Evolutionary conservation across 2,329 filamentous ascomycete genomes (phyloP).

Genomic region (Colletotrichum gigasporum): DNA sequence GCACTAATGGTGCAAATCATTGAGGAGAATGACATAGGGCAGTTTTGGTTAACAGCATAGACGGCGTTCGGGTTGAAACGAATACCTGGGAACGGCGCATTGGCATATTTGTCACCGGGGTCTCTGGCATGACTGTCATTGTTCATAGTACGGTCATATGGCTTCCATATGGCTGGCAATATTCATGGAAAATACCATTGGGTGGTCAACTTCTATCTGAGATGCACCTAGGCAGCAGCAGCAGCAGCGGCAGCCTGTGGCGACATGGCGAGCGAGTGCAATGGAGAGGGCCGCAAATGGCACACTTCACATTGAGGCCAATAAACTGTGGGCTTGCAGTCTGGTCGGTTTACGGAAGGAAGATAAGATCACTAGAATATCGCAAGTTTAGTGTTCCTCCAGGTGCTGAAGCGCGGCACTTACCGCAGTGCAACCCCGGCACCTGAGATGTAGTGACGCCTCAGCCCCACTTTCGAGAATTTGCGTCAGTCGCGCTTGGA

Average conservation of each 20-base stretch:
- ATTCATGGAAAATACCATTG: conserved; percentile 8
- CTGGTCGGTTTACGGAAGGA: too few species aligned
- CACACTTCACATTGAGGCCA: too few species aligned
- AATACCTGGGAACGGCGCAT: conserved; percentile 29
- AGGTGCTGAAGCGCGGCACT: too few species aligned
- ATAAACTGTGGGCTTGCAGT: too few species aligned
- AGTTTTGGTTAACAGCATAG: conserved; percentile 20
- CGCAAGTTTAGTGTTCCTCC: too few species aligned
- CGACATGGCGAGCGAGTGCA: too few species aligned
- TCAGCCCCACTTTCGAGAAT: conserved; percentile 28
- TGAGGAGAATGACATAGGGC: background rate
- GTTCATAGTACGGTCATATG: conserved; percentile 7
- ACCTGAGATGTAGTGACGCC: background rate
- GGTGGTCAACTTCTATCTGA: background rate
- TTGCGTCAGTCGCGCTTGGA: conserved; percentile 30
- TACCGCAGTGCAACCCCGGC: background rate
- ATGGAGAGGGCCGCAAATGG: too few species aligned
- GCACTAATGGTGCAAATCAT: too few species aligned
- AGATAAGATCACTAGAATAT: too few species aligned
- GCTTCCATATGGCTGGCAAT: conserved; percentile 14
- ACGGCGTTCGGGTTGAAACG: conserved; percentile 27
- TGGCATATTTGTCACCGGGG: conserved; percentile 19
- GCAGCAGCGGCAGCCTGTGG: background rate
- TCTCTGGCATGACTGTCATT: background rate
- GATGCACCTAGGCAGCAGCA: background rate